These are phyloP conservation scores for Rhizoclosmatium globosum DNA, from an alignment of 192 early-diverging fungal species.

Conservation along the genomic window DNA sequence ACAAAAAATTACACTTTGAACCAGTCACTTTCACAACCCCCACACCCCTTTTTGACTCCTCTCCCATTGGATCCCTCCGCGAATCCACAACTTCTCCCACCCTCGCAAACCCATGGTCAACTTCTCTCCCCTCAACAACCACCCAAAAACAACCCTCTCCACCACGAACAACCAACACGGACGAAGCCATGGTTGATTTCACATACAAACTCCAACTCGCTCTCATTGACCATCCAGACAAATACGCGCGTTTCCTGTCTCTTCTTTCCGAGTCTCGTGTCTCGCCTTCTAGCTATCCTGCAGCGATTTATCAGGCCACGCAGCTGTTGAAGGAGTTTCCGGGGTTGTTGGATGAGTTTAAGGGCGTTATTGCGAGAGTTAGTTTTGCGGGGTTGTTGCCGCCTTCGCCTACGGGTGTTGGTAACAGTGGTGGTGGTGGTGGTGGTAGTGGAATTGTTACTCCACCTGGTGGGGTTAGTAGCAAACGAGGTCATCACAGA, in stretches of 20 bases:
- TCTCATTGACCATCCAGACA: not conserved
- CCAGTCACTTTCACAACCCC: too few relatives aligned
- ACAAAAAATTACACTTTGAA: not conserved
- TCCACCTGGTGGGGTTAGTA: not conserved
- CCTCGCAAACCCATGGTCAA: not conserved
- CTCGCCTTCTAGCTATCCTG: slow-evolving; percentile 25
- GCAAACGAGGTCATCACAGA: not conserved
- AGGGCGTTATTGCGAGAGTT: slow-evolving; percentile 13
- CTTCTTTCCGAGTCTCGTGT: not conserved
- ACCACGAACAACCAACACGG: not conserved
- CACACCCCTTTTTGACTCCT: too few relatives aligned
- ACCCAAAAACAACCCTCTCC: not conserved
- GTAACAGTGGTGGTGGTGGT: not conserved
- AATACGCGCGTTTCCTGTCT: slow-evolving; percentile 9
- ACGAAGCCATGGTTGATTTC: slow-evolving; percentile 12
- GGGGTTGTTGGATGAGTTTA: slow-evolving; percentile 19
- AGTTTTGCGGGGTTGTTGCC: slow-evolving; percentile 20
- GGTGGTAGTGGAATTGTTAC: not conserved
- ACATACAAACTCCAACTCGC: slow-evolving; percentile 17
- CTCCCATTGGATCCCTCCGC: too few relatives aligned
- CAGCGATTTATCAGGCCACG: slow-evolving; percentile 29
- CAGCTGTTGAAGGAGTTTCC: slow-evolving; percentile 10
- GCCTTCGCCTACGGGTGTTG: too few relatives aligned
- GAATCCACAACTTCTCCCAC: not conserved
- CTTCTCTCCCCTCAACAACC: not conserved